Base-by-base conservation (phyloP, 371 early-diverging fungal species). In the Syncephalis fuscata region DNA sequence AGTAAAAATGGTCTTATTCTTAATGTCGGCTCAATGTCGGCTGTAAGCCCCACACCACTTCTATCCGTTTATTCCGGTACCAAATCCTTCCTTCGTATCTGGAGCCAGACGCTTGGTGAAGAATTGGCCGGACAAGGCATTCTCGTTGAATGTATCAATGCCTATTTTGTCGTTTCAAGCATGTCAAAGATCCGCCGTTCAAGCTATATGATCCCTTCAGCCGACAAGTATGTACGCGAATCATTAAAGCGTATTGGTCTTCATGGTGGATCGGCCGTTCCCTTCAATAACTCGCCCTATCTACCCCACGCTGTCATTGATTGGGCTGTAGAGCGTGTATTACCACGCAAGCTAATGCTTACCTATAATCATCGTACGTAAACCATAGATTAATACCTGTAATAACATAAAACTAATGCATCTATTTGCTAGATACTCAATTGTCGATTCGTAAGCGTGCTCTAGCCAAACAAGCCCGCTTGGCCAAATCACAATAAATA, bases 21-120 rank as follows among this genome's bases (percentile, higher is more conserved):
- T 53, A 95, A 91, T 67, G 64, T 87, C 46, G 98, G 97, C 11
- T 95, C 98, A 20, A 82, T 92, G 59, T 77, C 92, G 38, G 93
- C 90, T 22, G 63, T 82, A 25, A 66, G 88, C 22, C 87, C 98
- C 37, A 80, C 81, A 14, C 94, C 95, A 22, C 78, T 77, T 61
- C 72, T 94, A 50, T 74, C 91, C 37, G 80, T 87, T 23, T 98
- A 98, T 73, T 85, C 92, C 48, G 92, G 85, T 23, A 79, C 89
- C 49, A 97, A 97, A 64, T 80, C 94, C 0, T 95, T 93, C 68
- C 67, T 98, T 50, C 77, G 82, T 43, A 74, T 76, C 49, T 97
- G 85, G 80, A 84, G 91, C 44, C 81, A 81, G 63, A 84, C 91
- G 17, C 67, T 98, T 45, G 88, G 82, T 39, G 74, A 75, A 21